Base-by-base conservation (phyloP, 2,329 filamentous ascomycete genomes). In the Colletotrichum sp. region DNA sequence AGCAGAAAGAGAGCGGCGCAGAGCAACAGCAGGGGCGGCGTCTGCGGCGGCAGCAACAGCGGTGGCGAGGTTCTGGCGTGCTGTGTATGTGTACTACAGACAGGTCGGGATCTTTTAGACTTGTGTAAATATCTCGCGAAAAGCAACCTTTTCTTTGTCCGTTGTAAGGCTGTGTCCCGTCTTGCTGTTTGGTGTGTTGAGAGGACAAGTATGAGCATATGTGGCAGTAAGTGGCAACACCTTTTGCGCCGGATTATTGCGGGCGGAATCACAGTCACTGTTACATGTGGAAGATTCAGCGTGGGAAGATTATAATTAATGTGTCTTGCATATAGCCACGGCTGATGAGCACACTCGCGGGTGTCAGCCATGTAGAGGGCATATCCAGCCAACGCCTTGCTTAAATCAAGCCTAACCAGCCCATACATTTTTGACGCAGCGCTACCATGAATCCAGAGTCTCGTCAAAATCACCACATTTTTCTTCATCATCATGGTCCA, bases 111-210 rank as follows among this genome's bases (percentile, higher is more conserved):
- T 73, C 57, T 43, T 59, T 30, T 68, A 68, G 73, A 75, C 73
- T 68, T 75, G 73, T 75, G 73, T 75, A 75, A 75, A 75, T 75
- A 73, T 57, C 73, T 73, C 73, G 70, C 70, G 70, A 75, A 75
- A 75, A 75, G 73, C 73, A 73, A 68, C 34, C 57, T 72, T 75
- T 73, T 73, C 70, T 75, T 73, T 75, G 73, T 75, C 64, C 48
- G 21, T 73, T 68, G 57, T 34, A 55, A 48, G 7, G 13, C 64
- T 65, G 57, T 34, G 15, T 21, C n/a, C 15, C 15, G 24, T 55
- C 55, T n/a, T 26, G 15, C 57, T 13, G 67, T 32, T 4, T 61
- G 26, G 10, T 34, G 59, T 34, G 59, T 9, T 8, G 3, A 34
- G 32, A 48, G 43, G 43, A 21, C n/a, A 7, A 13, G n/a, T 13